phyloP scores from a whole-genome alignment of 2,329 filamentous ascomycete species.

The Talaromyces sp. region DNA sequence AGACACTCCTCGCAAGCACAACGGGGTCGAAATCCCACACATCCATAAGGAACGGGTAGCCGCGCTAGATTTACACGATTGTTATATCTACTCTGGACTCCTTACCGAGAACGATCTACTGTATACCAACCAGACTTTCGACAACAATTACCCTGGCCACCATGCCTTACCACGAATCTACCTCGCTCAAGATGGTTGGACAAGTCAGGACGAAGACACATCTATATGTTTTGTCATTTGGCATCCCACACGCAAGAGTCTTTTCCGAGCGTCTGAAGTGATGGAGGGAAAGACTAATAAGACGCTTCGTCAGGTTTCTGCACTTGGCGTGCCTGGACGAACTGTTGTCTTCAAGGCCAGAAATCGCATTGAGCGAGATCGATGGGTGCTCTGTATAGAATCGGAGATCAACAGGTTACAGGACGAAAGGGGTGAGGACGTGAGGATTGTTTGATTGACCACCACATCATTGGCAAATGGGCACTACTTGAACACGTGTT shows the following conservation, averaged over 20 bases:
- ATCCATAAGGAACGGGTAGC: conserved; percentile 59
- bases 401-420: conserved; percentile 61
- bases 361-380: conserved; percentile 60
- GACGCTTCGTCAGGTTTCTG: conserved; percentile 54
- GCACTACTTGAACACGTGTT: neutral
- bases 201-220: conserved; percentile 59
- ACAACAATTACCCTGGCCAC: conserved; percentile 56
- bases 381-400: conserved; percentile 62
- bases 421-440: conserved; percentile 44
- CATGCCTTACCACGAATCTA: conserved; percentile 57
- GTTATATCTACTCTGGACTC: conserved; percentile 62
- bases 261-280: conserved; percentile 46
- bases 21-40: conserved; percentile 53
- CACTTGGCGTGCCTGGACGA: conserved; percentile 56
- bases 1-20: conserved; percentile 51
- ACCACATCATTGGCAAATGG: neutral
- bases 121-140: conserved; percentile 60
- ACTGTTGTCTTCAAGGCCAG: conserved; percentile 63
- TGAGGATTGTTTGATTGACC: conserved; percentile 38
- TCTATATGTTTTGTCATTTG: conserved; percentile 64
- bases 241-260: conserved; percentile 54
- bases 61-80: conserved; percentile 56
- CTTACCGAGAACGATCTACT: conserved; percentile 59
- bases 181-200: conserved; percentile 54
- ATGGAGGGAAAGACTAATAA: conserved; percentile 40